phyloP scores from a whole-genome alignment of 495 filamentous ascomycete species.

The Chlorociboria aeruginascens region DNA sequence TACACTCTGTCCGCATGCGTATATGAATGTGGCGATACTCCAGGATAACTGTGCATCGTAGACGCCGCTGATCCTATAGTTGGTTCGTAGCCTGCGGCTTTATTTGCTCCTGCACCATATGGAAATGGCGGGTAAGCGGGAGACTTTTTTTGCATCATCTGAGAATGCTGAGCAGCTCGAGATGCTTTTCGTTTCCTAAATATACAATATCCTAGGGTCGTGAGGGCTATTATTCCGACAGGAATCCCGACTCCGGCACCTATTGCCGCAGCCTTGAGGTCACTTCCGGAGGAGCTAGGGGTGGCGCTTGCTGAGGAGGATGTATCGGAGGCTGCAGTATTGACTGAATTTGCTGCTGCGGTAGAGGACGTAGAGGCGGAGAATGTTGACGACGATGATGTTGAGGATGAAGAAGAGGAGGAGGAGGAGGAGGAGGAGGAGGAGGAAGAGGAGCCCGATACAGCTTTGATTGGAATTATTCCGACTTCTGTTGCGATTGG shows the following conservation, averaged over 20 bases:
- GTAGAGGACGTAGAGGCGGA: not conserved
- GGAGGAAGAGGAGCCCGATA: too few species aligned
- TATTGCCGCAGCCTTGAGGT: not conserved
- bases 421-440: conserved; percentile 4
- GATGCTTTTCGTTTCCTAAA: not conserved
- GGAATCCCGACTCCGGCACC: conserved; percentile 5
- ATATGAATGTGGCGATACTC: too few species aligned
- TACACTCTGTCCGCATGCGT: too few species aligned
- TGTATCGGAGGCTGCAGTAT: not conserved
- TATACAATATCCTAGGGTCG: not conserved
- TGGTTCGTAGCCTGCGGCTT: too few species aligned
- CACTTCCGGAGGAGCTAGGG: not conserved
- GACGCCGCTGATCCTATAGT: too few species aligned
- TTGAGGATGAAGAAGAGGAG: not conserved
- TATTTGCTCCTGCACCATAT: too few species aligned
- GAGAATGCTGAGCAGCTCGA: not conserved
- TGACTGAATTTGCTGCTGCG: too few species aligned
- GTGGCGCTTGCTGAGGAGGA: not conserved
- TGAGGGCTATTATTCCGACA: not conserved
- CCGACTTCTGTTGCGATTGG: not conserved
- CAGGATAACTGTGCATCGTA: too few species aligned
- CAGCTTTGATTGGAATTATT: too few species aligned
- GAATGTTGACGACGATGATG: not conserved
- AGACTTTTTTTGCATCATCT: too few species aligned
- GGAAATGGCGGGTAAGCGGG: too few species aligned